phyloP scores from a whole-genome alignment of 495 filamentous ascomycete genomes.

The Stereocaulon alpinum region DNA sequence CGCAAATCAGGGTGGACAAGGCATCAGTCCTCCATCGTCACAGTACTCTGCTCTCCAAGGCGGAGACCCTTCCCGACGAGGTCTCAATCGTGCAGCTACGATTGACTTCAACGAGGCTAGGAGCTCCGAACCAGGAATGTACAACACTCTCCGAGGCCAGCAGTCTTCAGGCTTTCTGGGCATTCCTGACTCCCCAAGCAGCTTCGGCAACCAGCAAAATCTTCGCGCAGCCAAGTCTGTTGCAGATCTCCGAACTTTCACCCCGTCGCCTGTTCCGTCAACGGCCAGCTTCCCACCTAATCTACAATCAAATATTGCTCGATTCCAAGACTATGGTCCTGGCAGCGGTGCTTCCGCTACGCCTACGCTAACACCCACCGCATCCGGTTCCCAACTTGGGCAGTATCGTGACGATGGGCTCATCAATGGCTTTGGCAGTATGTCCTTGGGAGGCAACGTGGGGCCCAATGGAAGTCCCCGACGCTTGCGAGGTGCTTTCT shows the following conservation, averaged over 20 bases:
- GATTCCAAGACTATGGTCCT: constrained; percentile 51
- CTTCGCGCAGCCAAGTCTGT: constrained; percentile 95
- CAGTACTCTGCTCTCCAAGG: constrained; percentile 49
- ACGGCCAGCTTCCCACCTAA: constrained; percentile 75
- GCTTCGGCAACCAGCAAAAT: constrained; percentile 55
- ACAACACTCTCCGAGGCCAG: constrained; percentile 63
- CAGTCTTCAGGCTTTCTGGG: constrained; percentile 63
- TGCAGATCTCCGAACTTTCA: constrained; percentile 88
- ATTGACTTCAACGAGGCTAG: constrained; percentile 94
- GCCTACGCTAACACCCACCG: constrained; percentile 66
- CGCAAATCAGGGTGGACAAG: constrained; percentile 43
- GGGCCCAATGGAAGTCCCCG: constrained; percentile 45
- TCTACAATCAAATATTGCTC: constrained; percentile 52
- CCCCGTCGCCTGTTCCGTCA: constrained; percentile 84
- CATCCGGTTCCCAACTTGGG: constrained; percentile 47
- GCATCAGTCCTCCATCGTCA: constrained; percentile 59
- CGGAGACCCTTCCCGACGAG: constrained; percentile 64
- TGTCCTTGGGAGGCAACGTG: constrained; percentile 48
- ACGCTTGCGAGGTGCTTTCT: constrained; percentile 55
- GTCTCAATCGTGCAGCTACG: constrained; percentile 87
- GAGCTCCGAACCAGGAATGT: constrained; percentile 54
- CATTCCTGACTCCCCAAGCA: constrained; percentile 71
- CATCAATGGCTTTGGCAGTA: constrained; percentile 54
- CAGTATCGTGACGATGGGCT: constrained; percentile 55
- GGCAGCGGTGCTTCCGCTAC: constrained; percentile 56